Conservation (phyloP, 2,329 filamentous ascomycete species). For the Emergomyces africanus region DNA sequence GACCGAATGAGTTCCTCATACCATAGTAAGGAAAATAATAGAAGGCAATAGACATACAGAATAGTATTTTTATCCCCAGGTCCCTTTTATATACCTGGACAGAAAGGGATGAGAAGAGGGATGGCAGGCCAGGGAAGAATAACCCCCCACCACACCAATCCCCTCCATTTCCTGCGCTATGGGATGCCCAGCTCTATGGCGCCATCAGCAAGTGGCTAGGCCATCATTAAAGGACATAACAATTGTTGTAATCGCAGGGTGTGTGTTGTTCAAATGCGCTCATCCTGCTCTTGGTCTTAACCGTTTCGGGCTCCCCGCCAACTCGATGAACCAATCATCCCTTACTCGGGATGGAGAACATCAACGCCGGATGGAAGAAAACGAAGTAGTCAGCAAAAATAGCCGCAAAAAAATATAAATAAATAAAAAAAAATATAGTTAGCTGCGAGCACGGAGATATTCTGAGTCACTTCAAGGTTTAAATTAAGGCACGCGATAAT, state of each 20-base stretch:
- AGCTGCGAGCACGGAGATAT: background rate
- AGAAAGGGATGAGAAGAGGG: background rate
- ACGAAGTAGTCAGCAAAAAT: no score
- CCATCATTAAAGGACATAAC: no score
- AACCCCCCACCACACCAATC: background rate
- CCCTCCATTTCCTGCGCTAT: background rate
- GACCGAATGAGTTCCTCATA: background rate
- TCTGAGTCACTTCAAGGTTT: background rate
- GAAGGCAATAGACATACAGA: background rate
- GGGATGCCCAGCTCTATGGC: no score
- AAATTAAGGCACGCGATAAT: background rate
- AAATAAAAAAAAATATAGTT: background rate
- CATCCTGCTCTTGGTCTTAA: background rate
- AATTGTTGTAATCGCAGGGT: background rate
- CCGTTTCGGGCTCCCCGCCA: background rate
- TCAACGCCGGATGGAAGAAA: no score
- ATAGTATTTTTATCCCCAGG: background rate
- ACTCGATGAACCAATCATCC: background rate
- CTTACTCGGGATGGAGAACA: no score
- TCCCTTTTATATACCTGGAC: background rate
- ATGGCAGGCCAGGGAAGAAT: background rate
- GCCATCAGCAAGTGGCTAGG: no score
- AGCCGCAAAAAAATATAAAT: no score
- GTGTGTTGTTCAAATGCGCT: background rate
- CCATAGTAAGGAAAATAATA: background rate